Conservation (phyloP, 768 basidiomycete genomes). For the Phaeotremella fagi region DNA sequence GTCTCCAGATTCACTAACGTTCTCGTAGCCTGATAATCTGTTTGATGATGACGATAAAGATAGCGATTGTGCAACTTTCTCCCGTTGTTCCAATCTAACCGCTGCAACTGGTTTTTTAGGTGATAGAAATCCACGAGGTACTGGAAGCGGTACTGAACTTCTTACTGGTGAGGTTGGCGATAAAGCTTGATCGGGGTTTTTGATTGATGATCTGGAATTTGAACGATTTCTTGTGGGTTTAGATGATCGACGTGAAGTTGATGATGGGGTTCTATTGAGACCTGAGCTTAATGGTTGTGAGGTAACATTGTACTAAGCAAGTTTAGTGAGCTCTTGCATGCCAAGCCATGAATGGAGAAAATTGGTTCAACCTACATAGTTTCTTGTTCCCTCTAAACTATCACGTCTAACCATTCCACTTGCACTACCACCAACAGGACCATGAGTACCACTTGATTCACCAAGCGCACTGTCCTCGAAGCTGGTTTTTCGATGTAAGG, state of each 20-base stretch:
- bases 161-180: conserved; percentile 16
- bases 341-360: background rate
- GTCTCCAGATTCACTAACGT: background rate
- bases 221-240: background rate
- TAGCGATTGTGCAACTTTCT: background rate
- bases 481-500: background rate
- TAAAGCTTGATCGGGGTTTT: background rate
- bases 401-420: conserved; percentile 13
- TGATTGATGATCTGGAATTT: conserved; percentile 1
- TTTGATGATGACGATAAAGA: background rate
- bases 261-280: conserved; percentile 7
- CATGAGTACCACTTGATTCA: too few species aligned
- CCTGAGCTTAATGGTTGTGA: conserved; percentile 8
- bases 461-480: background rate
- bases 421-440: too few species aligned
- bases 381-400: conserved; percentile 31
- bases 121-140: conserved; percentile 23
- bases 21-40: background rate
- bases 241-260: background rate
- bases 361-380: conserved; percentile 38
- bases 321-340: background rate
- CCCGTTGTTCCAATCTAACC: conserved; percentile 21
- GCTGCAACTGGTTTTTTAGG: conserved; percentile 35
- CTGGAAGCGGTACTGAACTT: conserved; percentile 19
- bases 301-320: conserved; percentile 21